phyloP scores from a whole-genome alignment of 176 grass and related monocot species.

The Themeda triandra region DNA sequence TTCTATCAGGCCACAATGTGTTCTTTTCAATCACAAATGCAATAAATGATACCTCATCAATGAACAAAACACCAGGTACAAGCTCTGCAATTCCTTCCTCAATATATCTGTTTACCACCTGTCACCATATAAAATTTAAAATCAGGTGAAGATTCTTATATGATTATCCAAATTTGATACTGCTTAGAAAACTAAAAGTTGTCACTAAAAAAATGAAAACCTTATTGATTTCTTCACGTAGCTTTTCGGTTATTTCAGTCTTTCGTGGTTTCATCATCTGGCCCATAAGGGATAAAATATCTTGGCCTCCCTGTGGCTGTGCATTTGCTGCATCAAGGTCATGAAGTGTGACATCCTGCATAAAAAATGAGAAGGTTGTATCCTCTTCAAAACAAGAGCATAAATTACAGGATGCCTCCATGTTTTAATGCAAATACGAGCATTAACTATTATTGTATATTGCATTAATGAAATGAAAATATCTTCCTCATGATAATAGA shows the following conservation, averaged over 20 bases:
- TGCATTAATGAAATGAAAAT: background rate
- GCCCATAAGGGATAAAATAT: constrained; percentile 96
- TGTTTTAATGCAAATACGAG: background rate
- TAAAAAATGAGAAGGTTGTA: constrained; percentile 21
- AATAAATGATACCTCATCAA: constrained; percentile 72
- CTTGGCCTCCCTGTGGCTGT: constrained; percentile 95
- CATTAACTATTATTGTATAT: background rate
- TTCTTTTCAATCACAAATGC: background rate
- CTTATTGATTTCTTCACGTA: constrained; percentile 95
- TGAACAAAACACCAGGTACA: constrained; percentile 91
- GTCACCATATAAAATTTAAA: constrained; percentile 27
- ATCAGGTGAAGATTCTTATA: background rate
- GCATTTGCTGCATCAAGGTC: constrained; percentile 98
- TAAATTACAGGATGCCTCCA: background rate
- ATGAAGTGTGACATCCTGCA: constrained; percentile 89
- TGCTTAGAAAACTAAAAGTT: background rate
- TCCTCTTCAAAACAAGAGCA: background rate
- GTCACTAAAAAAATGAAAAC: constrained; percentile 31
- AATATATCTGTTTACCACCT: constrained; percentile 93
- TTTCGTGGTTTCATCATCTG: constrained; percentile 97
- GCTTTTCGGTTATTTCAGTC: constrained; percentile 96
- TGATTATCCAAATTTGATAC: background rate
- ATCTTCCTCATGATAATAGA: background rate
- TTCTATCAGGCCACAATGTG: background rate
- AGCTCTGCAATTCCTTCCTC: constrained; percentile 97